phyloP scores from a whole-genome alignment of 1,284 basidiomycete genomes.

The Vanrija pseudolonga region DNA sequence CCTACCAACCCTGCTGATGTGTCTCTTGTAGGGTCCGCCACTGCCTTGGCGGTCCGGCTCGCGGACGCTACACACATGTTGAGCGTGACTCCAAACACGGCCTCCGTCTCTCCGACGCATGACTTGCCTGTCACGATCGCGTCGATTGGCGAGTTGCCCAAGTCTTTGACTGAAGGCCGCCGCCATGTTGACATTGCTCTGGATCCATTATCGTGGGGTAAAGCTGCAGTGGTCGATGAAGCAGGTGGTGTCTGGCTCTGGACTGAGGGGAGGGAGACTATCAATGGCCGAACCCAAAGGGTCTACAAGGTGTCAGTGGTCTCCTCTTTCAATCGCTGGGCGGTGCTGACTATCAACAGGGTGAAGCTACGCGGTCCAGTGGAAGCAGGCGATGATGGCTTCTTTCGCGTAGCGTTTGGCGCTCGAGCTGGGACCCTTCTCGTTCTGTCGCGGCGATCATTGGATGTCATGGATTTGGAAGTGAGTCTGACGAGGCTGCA shows the following conservation, averaged over 20 bases:
- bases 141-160: slow-evolving; percentile 7
- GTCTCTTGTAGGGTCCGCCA: slow-evolving; percentile 20
- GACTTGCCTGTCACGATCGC: slow-evolving; percentile 10
- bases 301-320: slow-evolving; percentile 20
- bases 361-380: slow-evolving; percentile 19
- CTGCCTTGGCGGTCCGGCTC: slow-evolving; percentile 23
- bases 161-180: slow-evolving; percentile 17
- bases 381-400: slow-evolving; percentile 16
- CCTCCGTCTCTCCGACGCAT: slow-evolving; percentile 12
- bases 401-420: slow-evolving; percentile 36
- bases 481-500: slow-evolving; percentile 9
- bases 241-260: slow-evolving; percentile 40
- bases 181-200: slow-evolving; percentile 33
- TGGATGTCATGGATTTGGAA: slow-evolving; percentile 25
- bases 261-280: slow-evolving; percentile 25
- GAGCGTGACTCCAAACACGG: slow-evolving; percentile 20
- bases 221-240: slow-evolving; percentile 35
- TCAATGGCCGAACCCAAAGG: background rate
- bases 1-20: background rate
- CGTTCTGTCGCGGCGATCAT: slow-evolving; percentile 23
- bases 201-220: slow-evolving; percentile 24
- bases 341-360: slow-evolving; percentile 8
- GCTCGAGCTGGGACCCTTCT: slow-evolving; percentile 26
- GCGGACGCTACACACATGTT: slow-evolving; percentile 22
- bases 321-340: too few species aligned